A percentile compares a stretch with the other conserved stretches of the same genome.
phyloP scores from a whole-genome alignment of 768 basidiomycete genomes.

The Boletus speciosus region DNA sequence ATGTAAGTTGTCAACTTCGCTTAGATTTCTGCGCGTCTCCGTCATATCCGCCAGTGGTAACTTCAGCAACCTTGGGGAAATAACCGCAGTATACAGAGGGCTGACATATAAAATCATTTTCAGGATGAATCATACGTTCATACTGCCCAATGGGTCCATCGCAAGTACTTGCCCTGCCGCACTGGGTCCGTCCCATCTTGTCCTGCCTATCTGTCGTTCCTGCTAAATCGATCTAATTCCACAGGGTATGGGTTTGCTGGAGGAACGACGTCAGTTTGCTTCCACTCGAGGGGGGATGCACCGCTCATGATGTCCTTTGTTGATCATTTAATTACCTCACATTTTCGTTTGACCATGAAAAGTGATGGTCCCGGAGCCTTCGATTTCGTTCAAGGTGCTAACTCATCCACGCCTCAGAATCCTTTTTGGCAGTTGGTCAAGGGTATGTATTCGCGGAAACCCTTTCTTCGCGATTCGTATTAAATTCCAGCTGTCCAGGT shows the following conservation, averaged over 20 bases:
- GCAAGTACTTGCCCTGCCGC: constrained; percentile 77
- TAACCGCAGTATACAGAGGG: not conserved
- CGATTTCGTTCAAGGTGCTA: constrained; percentile 74
- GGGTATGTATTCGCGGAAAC: constrained; percentile 28
- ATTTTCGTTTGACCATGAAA: not conserved
- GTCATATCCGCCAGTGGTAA: not conserved
- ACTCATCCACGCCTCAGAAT: constrained; percentile 61
- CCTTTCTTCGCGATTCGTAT: not conserved
- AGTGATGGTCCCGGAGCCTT: constrained; percentile 74
- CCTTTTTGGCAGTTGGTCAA: constrained; percentile 82
- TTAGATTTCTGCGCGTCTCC: not conserved
- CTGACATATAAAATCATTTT: not conserved
- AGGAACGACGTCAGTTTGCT: constrained; percentile 67
- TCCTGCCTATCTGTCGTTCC: constrained; percentile 2
- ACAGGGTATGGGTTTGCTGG: constrained; percentile 74
- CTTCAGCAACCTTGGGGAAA: not conserved
- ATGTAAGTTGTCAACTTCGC: constrained; percentile 47
- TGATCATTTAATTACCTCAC: not conserved
- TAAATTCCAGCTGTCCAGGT: not conserved
- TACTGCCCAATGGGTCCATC: constrained; percentile 59
- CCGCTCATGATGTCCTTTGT: not conserved
- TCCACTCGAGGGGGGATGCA: not conserved
- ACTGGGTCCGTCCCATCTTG: constrained; percentile 47
- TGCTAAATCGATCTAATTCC: not conserved
- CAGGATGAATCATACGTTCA: constrained; percentile 64